These are phyloP conservation scores for Phytophthora hybrid DNA, from an alignment of 352 stramenopile genomes.

Conservation along the genomic window DNA sequence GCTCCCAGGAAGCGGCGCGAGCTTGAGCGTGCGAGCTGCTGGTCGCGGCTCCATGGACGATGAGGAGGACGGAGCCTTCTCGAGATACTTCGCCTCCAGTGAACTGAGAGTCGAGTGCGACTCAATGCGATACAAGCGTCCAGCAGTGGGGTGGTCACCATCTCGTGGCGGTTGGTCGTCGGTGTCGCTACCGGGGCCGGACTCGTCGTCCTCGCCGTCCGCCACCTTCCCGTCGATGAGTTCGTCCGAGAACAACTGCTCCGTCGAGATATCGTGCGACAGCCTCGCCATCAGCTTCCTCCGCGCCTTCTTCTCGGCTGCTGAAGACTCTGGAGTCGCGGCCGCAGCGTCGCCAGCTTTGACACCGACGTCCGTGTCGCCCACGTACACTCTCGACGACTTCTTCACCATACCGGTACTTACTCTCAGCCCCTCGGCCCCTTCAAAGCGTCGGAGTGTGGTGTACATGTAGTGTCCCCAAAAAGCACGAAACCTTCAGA, in stretches of 20 bases:
- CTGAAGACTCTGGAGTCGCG: slow-evolving; percentile 4
- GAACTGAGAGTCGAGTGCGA: slow-evolving; percentile 72
- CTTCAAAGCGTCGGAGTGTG: background rate
- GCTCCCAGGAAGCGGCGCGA: slow-evolving; percentile 34
- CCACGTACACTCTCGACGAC: slow-evolving; percentile 34
- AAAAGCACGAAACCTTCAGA: slow-evolving; percentile 22
- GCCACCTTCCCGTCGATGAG: slow-evolving; percentile 71
- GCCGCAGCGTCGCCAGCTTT: too few relatives aligned
- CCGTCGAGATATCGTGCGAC: slow-evolving; percentile 75
- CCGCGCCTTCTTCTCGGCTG: slow-evolving; percentile 27
- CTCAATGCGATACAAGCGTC: slow-evolving; percentile 66
- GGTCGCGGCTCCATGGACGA: slow-evolving; percentile 9
- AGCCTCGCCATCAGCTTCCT: slow-evolving; percentile 36
- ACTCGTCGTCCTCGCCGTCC: slow-evolving; percentile 61
- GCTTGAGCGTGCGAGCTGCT: slow-evolving; percentile 36
- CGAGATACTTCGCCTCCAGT: slow-evolving; percentile 53
- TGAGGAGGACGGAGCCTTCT: slow-evolving; percentile 15
- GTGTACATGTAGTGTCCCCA: background rate
- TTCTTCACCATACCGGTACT: slow-evolving; percentile 23
- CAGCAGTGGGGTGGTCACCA: background rate
- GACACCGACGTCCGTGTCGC: slow-evolving; percentile 2
- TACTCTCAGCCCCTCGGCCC: background rate
- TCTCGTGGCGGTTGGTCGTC: slow-evolving; percentile 15
- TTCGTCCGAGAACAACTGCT: slow-evolving; percentile 70
- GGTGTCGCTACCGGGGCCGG: slow-evolving; percentile 43